Conservation (phyloP, 2,329 filamentous ascomycete species). For the Sporothrix sp. region DNA sequence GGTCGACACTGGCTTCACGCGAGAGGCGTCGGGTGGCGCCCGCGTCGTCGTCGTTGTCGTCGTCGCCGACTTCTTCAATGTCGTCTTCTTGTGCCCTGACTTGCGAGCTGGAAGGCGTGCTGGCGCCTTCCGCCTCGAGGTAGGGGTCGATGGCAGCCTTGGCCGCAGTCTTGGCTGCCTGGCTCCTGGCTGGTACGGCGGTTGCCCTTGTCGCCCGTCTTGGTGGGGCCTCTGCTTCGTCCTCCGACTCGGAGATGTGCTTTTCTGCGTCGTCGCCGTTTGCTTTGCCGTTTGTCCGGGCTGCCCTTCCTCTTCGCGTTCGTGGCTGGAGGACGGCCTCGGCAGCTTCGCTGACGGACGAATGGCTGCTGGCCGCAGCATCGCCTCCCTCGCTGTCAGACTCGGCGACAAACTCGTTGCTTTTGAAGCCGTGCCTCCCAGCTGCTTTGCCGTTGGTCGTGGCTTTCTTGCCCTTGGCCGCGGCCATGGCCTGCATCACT, state of each 20-base stretch:
- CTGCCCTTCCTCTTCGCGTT: background rate
- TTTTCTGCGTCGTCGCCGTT: conserved; percentile 1
- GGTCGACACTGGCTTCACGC: conserved; percentile 10
- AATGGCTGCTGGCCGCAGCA: background rate
- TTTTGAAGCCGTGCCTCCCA: background rate
- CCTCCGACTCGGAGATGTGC: conserved; percentile 11
- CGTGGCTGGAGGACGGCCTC: background rate
- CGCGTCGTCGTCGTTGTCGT: background rate
- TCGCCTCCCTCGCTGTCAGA: background rate
- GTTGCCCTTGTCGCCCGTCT: background rate
- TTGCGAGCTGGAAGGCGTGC: background rate
- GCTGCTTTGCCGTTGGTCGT: background rate
- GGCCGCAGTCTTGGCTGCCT: background rate
- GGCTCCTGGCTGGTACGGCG: background rate
- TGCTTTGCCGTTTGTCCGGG: background rate
- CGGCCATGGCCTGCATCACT: background rate
- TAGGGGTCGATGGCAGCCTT: background rate
- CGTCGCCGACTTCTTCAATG: background rate
- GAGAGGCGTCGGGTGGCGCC: background rate
- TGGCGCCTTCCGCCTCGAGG: conserved; percentile 2
- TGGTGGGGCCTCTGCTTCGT: background rate
- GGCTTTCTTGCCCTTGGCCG: background rate
- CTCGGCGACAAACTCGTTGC: conserved; percentile 6
- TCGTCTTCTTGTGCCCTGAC: background rate
- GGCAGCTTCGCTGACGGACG: background rate